Evolutionary conservation across 768 basidiomycete genomes (phyloP).

Genomic region (Pleurotus citrinopileatus): DNA sequence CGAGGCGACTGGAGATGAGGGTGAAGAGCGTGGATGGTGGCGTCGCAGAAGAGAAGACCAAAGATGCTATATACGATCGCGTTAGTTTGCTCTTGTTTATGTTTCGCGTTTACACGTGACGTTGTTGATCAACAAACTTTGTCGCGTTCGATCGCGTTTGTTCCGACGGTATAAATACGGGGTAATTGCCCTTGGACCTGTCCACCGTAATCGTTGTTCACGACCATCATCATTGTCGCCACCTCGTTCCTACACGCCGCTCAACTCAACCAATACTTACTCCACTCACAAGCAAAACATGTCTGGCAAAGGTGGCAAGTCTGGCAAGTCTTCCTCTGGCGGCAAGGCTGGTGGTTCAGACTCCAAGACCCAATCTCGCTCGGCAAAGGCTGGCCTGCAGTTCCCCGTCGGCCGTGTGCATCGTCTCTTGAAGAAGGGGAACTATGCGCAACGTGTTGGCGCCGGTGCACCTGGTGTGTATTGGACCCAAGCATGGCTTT

Average conservation of each 20-base stretch:
- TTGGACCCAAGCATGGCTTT: background rate
- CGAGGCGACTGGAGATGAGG: constrained; percentile 12
- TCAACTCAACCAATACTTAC: constrained; percentile 10
- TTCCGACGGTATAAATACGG: constrained; percentile 24
- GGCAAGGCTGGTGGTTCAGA: constrained; percentile 48
- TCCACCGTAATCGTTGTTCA: constrained; percentile 8
- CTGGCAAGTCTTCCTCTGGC: constrained; percentile 30
- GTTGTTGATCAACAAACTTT: constrained; percentile 23
- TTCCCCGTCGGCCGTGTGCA: constrained; percentile 94
- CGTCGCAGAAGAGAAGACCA: constrained; percentile 29
- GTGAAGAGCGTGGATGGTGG: constrained; percentile 24
- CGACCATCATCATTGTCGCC: constrained; percentile 11
- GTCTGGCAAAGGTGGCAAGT: constrained; percentile 30
- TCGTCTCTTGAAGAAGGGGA: constrained; percentile 83
- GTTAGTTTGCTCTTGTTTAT: constrained; percentile 46
- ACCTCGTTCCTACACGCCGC: background rate
- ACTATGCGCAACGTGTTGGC: constrained; percentile 86
- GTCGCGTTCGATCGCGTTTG: background rate
- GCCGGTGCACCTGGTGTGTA: constrained; percentile 78
- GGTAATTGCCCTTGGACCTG: background rate
- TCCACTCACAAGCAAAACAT: constrained; percentile 17
- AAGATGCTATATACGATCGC: constrained; percentile 41
- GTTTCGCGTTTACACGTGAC: constrained; percentile 34
- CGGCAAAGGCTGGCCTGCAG: constrained; percentile 72
- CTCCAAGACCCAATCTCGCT: constrained; percentile 64